Evolutionary conservation across 192 early-diverging fungal genomes (phyloP).

Genomic region (Paraglomus occultum): DNA sequence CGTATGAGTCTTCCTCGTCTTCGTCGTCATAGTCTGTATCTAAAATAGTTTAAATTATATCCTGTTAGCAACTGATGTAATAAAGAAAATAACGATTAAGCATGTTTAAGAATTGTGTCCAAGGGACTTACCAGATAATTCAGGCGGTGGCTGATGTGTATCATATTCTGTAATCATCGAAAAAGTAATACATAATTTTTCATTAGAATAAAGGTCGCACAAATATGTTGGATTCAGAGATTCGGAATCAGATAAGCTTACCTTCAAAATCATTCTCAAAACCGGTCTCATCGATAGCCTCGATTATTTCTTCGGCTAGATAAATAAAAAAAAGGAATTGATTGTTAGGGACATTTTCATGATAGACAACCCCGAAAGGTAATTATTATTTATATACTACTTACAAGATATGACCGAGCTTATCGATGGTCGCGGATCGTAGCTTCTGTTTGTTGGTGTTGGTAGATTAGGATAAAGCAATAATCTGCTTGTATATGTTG

Average conservation of each 20-base stretch:
- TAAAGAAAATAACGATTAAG: no score
- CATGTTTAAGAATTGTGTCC: no score
- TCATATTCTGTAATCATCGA: conserved; percentile 9
- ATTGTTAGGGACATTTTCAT: neutral
- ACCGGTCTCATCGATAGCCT: neutral
- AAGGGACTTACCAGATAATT: no score
- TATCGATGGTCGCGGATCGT: neutral
- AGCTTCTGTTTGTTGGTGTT: neutral
- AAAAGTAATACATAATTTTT: no score
- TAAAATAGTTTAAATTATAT: neutral
- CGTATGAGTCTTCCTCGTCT: conserved; percentile 5
- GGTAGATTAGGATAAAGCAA: conserved; percentile 25
- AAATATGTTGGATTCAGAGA: no score
- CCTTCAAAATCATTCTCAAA: no score
- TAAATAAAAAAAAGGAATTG: neutral
- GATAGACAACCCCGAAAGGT: neutral
- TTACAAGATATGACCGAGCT: neutral
- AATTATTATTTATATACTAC: no score
- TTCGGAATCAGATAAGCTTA: no score
- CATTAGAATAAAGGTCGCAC: no score
- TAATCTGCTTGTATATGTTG: conserved; percentile 22
- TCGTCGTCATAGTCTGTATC: conserved; percentile 4
- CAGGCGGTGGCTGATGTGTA: conserved; percentile 14
- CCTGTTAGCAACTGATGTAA: no score
- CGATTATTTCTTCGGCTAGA: neutral